Conservation (phyloP, 106 monocot genomes). For the Allium fistulosum region DNA sequence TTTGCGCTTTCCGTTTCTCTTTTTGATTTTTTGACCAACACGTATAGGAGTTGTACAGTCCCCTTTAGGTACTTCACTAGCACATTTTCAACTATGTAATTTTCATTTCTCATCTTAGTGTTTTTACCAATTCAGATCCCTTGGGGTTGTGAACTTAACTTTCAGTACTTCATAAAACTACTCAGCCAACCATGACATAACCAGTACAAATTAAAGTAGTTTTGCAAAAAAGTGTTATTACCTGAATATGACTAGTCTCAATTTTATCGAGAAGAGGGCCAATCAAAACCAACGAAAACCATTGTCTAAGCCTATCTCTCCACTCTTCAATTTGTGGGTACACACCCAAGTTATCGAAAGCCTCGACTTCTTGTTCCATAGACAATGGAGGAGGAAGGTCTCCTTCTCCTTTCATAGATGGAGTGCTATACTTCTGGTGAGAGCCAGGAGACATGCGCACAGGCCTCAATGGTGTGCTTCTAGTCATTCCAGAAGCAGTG, state of each 20-base stretch:
- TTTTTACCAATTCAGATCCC: no score
- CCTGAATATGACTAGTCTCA: conserved; percentile 80
- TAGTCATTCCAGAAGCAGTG: conserved; percentile 50
- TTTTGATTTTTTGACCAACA: no score
- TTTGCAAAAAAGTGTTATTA: conserved; percentile 6
- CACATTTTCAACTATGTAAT: no score
- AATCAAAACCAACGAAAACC: conserved; percentile 78
- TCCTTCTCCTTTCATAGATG: conserved; percentile 90
- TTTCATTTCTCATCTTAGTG: no score
- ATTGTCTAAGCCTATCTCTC: conserved; percentile 84
- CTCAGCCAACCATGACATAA: not conserved
- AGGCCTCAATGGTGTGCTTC: conserved; percentile 77
- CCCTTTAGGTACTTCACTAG: no score
- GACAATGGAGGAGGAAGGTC: conserved; percentile 81
- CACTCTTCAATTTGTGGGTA: conserved; percentile 78
- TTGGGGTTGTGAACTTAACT: no score
- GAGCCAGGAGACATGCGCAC: conserved; percentile 92
- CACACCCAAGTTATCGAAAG: conserved; percentile 61
- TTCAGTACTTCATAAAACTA: no score
- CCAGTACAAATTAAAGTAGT: not conserved
- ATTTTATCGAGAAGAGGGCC: conserved; percentile 87
- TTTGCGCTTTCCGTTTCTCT: no score
- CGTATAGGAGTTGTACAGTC: no score
- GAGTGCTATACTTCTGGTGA: conserved; percentile 63
- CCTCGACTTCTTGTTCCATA: conserved; percentile 63